Base-by-base conservation (phyloP, 1,284 basidiomycete genomes). In the Gomphus bonarii region DNA sequence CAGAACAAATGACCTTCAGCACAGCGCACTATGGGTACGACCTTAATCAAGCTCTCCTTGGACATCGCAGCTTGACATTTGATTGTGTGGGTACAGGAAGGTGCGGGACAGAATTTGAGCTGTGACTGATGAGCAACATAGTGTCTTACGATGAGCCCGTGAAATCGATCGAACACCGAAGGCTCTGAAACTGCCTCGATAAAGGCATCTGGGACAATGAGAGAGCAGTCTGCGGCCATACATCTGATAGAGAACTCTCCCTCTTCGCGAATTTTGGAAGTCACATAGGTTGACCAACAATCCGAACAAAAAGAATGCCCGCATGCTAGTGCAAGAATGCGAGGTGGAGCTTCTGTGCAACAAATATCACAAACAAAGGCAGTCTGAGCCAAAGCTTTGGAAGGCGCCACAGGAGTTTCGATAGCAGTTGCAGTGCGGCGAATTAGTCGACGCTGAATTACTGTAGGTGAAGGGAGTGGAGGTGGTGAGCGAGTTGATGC, bases 91-190 rank as follows among this genome's bases (percentile, higher is more conserved):
- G 88, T 86, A 72, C 88, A 91, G 20, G 80, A 79, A 0, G 88
- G 88, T 63, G 86, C 86, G 3, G 95, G 95, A 69, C 95, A 99
- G 78, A 91, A 99, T 68, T 93, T 88, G 65, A 98, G 77, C 57
- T 81, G 83, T 33, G 80, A 74, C 69, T 88, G 88, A 69, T 91
- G 91, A 33, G 83, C 83, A 14, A 99, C 97, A 69, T 89, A 98
- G 67, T 95, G 84, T 47, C 93, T 85, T 56, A 93, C 85, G 53
- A 97, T 77, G 43, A 99, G 78, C 64, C 91, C 88, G 61, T 88
- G 83, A 74, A 93, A 95, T 31, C 92, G 87, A 52, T 65, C 66
- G 75, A 76, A 80, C 3, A 76, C 77, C 57, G 70, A 68, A 12
- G 60, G 59, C 60, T 80, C 79, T 18, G 43, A 75, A 74, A 28